Evolutionary conservation across 352 stramenopile genomes (phyloP).

Genomic region (Phytophthora sansomeana): DNA sequence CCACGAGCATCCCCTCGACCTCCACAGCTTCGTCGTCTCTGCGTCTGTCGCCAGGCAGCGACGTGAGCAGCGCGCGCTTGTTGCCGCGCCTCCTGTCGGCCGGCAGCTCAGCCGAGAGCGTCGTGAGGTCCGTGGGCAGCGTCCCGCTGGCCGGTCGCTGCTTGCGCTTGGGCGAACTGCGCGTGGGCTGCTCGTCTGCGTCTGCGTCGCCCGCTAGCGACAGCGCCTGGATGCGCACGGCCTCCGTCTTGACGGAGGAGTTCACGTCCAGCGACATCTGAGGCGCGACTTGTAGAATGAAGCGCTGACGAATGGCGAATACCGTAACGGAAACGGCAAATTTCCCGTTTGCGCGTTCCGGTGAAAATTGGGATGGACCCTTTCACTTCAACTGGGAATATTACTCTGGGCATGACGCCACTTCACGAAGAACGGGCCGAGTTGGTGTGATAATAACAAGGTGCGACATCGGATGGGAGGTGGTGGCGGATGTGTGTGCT

Average conservation of each 20-base stretch:
- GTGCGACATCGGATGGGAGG: conserved; percentile 17
- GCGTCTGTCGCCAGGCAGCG: conserved; percentile 22
- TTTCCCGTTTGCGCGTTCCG: background rate
- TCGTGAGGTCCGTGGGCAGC: conserved; percentile 23
- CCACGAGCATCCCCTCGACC: conserved; percentile 55
- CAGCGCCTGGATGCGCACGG: conserved; percentile 47
- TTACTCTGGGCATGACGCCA: conserved; percentile 14
- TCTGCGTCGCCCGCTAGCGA: conserved; percentile 27
- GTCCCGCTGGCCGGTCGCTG: conserved; percentile 23
- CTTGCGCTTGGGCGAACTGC: conserved; percentile 39
- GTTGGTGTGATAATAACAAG: background rate
- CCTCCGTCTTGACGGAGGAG: conserved; percentile 33
- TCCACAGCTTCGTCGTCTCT: conserved; percentile 47
- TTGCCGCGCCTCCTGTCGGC: conserved; percentile 49
- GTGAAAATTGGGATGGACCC: conserved; percentile 3
- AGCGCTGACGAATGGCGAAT: conserved; percentile 32
- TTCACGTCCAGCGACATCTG: conserved; percentile 30
- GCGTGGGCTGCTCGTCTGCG: background rate
- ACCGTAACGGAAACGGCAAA: conserved; percentile 2
- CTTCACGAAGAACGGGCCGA: conserved; percentile 18
- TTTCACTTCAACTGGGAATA: background rate
- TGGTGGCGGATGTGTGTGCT: conserved; percentile 14
- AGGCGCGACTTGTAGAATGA: conserved; percentile 39
- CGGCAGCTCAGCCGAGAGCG: conserved; percentile 6
- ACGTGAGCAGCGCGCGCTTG: conserved; percentile 46